Evolutionary conservation across 2,329 filamentous ascomycete genomes (phyloP), one percentile per base, ranked within the genome.

Genomic region (Cladorrhinum sp.): DNA sequence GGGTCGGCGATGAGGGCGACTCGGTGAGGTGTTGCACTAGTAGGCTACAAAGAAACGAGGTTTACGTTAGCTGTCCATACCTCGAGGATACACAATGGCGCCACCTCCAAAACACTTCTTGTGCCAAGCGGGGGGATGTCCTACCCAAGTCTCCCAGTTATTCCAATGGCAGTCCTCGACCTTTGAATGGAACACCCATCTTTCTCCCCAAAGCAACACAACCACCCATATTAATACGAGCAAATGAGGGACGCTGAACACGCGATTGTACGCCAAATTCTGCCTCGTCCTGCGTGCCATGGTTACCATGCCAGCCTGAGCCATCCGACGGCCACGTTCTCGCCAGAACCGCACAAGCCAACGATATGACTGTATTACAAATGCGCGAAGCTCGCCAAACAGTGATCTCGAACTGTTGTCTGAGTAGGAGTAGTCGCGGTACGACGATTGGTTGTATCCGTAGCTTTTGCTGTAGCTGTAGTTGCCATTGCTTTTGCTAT

Each of bases 141-240:
- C 71, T 80, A 96, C 92, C 93, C 95, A 99, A 74, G 85, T 82
- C 79, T 99, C 95, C 95, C 95, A 99, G 45, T 83, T 84, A 36
- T 85, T 81, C 95, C 95, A 99, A 58, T 84, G 77, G 74, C 95
- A 99, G 55, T 78, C 81, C 59, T 83, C 78, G 16, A 96, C 84
- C 62, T 84, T 86, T 64, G 84, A 84, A 57, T 83, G 80, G 73
- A 96, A 98, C 36, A 88, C 82, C 75, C 84, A 89, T 61, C 90
- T 81, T 78, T 99, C 95, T 1, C 93, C 92, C 86, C 91, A 95
- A 65, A 95, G 85, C 64, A 99, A 70, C 20, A 90, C 81, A 22
- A 91, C 73, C 45, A 92, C 69, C 93, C 95, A 99, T 50, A 93
- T 61, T 12, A 84, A 71, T 18, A 90, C 85, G 65, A 96, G 73